Percentiles rank a stretch among this genome's conserved stretches.
phyloP scores from a whole-genome alignment of 495 filamentous ascomycete genomes.

The Penicillium tannophilum region DNA sequence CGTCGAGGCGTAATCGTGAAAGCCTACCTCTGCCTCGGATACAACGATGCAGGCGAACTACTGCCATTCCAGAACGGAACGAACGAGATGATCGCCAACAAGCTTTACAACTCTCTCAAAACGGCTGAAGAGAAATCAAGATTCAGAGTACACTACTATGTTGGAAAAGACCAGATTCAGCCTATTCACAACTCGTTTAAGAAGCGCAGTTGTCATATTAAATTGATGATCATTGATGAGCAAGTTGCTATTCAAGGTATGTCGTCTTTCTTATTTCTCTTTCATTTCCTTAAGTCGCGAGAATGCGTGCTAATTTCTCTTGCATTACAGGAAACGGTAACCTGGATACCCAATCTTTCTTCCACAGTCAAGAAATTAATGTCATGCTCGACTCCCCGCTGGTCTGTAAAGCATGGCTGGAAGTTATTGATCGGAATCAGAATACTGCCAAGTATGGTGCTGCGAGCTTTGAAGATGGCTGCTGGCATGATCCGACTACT shows the following conservation, averaged over 20 bases:
- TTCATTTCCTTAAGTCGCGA: background rate
- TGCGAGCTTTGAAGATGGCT: constrained; percentile 54
- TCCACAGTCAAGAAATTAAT: constrained; percentile 75
- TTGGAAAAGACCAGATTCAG: constrained; percentile 67
- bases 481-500: constrained; percentile 51
- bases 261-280: background rate
- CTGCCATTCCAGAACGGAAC: constrained; percentile 75
- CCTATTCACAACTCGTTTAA: constrained; percentile 66
- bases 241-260: constrained; percentile 61
- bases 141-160: constrained; percentile 66
- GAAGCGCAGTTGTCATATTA: constrained; percentile 70
- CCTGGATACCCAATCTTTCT: constrained; percentile 81
- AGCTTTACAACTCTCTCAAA: constrained; percentile 54
- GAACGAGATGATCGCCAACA: constrained; percentile 68
- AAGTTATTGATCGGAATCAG: constrained; percentile 65
- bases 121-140: constrained; percentile 43
- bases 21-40: constrained; percentile 73
- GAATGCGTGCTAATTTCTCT: background rate
- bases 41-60: constrained; percentile 76
- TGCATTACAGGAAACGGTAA: constrained; percentile 63
- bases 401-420: constrained; percentile 64
- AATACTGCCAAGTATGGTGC: constrained; percentile 67
- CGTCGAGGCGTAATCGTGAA: constrained; percentile 65
- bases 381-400: constrained; percentile 64
- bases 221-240: constrained; percentile 73